Evolutionary conservation across 192 early-diverging fungal species (phyloP).

Genomic region (Podila epicladia): DNA sequence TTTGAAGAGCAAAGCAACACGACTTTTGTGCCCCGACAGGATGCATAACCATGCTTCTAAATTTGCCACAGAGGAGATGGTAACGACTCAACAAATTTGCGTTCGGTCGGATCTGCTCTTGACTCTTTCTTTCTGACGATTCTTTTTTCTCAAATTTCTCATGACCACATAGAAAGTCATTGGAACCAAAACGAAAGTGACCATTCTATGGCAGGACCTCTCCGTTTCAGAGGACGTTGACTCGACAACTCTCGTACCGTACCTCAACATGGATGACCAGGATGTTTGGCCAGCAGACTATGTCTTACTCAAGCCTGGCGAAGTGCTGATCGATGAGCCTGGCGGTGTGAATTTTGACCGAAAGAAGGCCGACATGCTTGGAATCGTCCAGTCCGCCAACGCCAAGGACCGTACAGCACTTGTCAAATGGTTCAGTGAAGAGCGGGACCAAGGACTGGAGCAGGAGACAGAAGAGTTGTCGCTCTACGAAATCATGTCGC

Average conservation of each 20-base stretch:
- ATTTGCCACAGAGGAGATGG: slow-evolving; percentile 46
- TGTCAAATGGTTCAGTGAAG: slow-evolving; percentile 57
- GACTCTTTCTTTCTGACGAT: background rate
- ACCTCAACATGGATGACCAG: slow-evolving; percentile 56
- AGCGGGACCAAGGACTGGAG: slow-evolving; percentile 46
- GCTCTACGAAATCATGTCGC: slow-evolving; percentile 52
- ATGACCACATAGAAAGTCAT: slow-evolving; percentile 26
- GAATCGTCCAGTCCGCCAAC: slow-evolving; percentile 52
- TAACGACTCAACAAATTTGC: background rate
- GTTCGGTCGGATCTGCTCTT: background rate
- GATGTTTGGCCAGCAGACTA: slow-evolving; percentile 57
- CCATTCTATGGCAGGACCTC: slow-evolving; percentile 54
- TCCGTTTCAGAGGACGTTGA: slow-evolving; percentile 17
- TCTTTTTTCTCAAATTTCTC: background rate
- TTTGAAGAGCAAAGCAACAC: slow-evolving; percentile 31
- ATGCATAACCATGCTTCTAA: slow-evolving; percentile 23
- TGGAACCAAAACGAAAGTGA: slow-evolving; percentile 38
- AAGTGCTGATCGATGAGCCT: slow-evolving; percentile 34
- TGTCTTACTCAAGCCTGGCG: slow-evolving; percentile 43
- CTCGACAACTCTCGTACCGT: slow-evolving; percentile 40
- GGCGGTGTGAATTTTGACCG: slow-evolving; percentile 38
- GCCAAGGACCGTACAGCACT: slow-evolving; percentile 36
- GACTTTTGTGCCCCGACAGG: slow-evolving; percentile 25
- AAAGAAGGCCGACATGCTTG: slow-evolving; percentile 49
- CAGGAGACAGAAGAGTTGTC: slow-evolving; percentile 43